Evolutionary conservation across 2,329 filamentous ascomycete genomes (phyloP).

Genomic region (Fusarium udum): DNA sequence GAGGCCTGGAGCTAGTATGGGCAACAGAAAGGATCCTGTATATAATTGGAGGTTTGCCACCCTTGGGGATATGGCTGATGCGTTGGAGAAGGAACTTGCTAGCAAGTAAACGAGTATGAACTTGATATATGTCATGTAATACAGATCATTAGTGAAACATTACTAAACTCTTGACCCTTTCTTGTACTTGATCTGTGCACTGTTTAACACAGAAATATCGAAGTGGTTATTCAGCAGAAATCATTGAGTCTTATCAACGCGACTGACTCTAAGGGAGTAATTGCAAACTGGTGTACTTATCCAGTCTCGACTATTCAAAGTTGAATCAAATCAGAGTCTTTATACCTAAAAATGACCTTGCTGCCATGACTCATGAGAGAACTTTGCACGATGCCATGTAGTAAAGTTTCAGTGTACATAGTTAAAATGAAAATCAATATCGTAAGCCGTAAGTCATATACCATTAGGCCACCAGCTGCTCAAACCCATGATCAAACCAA

Average conservation of each 20-base stretch:
- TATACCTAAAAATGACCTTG: neutral
- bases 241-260: neutral
- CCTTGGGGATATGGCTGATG: constrained; percentile 67
- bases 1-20: constrained; percentile 52
- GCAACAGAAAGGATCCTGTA: constrained; percentile 56
- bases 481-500: constrained; percentile 23
- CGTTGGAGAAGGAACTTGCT: constrained; percentile 36
- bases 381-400: neutral
- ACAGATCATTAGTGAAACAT: neutral
- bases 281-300: neutral
- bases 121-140: neutral
- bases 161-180: no score
- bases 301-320: neutral
- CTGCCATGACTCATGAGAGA: no score
- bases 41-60: constrained; percentile 66
- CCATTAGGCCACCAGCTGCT: neutral
- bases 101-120: neutral
- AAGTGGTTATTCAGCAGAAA: neutral
- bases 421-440: neutral
- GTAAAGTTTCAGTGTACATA: neutral
- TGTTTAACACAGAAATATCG: neutral
- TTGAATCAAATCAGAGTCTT: neutral
- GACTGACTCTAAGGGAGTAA: neutral
- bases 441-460: neutral
- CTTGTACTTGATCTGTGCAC: neutral